Evolutionary conservation across 2,329 filamentous ascomycete species (phyloP).

Genomic region (Ambrosiella beaveri): DNA sequence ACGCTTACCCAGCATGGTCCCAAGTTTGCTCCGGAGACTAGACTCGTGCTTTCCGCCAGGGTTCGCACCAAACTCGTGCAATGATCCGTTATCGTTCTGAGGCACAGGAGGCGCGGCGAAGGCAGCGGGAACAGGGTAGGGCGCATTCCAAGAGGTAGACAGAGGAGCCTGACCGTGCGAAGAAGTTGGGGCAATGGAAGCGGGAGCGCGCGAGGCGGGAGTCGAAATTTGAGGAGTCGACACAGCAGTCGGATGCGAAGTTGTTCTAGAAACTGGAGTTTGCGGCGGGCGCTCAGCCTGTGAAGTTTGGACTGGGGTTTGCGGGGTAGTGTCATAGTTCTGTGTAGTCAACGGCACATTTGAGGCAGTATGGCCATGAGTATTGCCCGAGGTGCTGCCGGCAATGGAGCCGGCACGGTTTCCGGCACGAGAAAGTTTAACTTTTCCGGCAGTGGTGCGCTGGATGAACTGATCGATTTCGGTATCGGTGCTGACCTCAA

Average conservation of each 20-base stretch:
- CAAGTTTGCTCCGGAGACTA: constrained; percentile 33
- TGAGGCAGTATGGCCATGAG: background rate
- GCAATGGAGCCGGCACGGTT: constrained; percentile 14
- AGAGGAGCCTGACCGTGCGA: constrained; percentile 8
- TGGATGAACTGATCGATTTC: constrained; percentile 63
- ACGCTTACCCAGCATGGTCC: constrained; percentile 50
- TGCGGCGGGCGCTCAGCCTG: constrained; percentile 5
- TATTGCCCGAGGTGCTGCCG: background rate
- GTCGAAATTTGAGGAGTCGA: constrained; percentile 9
- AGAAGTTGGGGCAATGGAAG: constrained; percentile 5
- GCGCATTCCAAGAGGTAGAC: constrained; percentile 6
- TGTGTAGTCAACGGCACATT: background rate
- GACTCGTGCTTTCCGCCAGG: constrained; percentile 20
- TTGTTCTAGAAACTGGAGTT: constrained; percentile 8
- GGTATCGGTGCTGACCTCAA: constrained; percentile 72
- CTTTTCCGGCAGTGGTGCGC: constrained; percentile 26
- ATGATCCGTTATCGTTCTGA: constrained; percentile 14
- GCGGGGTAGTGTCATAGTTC: background rate
- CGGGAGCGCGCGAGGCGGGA: constrained; percentile 5
- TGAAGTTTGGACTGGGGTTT: background rate
- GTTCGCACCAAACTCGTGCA: constrained; percentile 24
- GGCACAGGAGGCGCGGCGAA: constrained; percentile 12
- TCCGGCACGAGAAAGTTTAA: constrained; percentile 12
- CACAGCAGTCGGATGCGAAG: constrained; percentile 7
- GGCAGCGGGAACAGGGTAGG: constrained; percentile 6